Conservation (phyloP, 192 early-diverging fungal genomes). For the Endogone sp. region DNA sequence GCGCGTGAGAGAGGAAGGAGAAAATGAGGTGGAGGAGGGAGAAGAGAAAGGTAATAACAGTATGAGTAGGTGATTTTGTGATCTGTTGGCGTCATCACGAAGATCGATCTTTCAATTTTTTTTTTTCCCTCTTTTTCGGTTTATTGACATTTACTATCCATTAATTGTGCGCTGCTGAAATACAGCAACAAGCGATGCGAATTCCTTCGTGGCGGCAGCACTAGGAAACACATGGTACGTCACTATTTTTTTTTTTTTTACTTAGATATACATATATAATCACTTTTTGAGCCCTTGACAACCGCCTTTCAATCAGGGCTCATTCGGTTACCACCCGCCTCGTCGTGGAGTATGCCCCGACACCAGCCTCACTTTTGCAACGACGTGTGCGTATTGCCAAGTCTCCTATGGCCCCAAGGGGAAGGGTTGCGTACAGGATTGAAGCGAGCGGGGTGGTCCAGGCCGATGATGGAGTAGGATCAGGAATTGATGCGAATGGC, state of each 20-base stretch:
- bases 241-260: not conserved
- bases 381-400: not conserved
- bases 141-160: no score
- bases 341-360: not conserved
- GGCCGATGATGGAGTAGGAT: not conserved
- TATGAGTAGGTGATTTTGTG: not conserved
- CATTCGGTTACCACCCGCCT: conserved; percentile 9
- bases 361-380: not conserved
- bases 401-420: not conserved
- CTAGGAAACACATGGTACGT: conserved; percentile 8
- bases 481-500: no score
- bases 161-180: no score
- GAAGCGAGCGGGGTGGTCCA: not conserved
- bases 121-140: no score
- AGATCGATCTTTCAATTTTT: no score
- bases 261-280: no score
- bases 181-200: not conserved
- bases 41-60: no score
- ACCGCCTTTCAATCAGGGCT: no score
- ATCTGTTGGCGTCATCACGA: not conserved
- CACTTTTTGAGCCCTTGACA: no score
- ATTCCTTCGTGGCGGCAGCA: not conserved
- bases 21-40: not conserved
- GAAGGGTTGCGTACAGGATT: not conserved
- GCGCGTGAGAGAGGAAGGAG: not conserved